A percentile compares a stretch with the other conserved stretches of the same genome.
Evolutionary conservation across 129 eudicot species (phyloP).

Genomic region (Lactuca saligna): DNA sequence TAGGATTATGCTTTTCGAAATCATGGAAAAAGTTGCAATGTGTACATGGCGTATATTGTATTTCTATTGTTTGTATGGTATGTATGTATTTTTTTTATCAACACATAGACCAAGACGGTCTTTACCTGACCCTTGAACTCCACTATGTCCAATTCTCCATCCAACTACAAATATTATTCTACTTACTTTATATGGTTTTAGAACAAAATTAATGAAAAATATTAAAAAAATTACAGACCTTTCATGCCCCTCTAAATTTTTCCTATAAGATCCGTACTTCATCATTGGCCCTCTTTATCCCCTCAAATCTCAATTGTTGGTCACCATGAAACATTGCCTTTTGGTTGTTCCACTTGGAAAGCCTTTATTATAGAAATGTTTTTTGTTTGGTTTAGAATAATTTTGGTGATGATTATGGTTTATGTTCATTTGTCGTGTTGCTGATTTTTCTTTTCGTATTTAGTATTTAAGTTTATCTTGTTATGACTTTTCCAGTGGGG

Average conservation of each 20-base stretch:
- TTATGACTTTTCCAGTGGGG: neutral
- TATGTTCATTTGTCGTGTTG: neutral
- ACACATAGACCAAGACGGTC: neutral
- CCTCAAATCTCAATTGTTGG: neutral
- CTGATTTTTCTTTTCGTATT: neutral
- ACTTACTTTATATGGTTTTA: too few relatives aligned
- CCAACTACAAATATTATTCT: too few relatives aligned
- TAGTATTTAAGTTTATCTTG: neutral
- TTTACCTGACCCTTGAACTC: too few relatives aligned
- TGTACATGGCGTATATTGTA: neutral
- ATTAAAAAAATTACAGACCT: too few relatives aligned
- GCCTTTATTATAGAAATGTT: neutral
- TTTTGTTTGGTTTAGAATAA: neutral
- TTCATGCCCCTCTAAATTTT: too few relatives aligned
- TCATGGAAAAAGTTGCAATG: neutral
- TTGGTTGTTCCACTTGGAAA: neutral
- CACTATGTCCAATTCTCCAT: too few relatives aligned
- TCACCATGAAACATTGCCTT: neutral
- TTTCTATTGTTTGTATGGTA: neutral
- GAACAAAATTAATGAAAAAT: too few relatives aligned
- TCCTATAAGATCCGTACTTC: too few relatives aligned
- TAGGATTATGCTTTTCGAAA: neutral
- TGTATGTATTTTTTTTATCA: neutral
- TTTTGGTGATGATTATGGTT: neutral
- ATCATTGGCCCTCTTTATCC: neutral